Evolutionary conservation across 2,329 filamentous ascomycete genomes (phyloP), one percentile per base, ranked within the genome.

Genomic region (Penicillium vulpinum): DNA sequence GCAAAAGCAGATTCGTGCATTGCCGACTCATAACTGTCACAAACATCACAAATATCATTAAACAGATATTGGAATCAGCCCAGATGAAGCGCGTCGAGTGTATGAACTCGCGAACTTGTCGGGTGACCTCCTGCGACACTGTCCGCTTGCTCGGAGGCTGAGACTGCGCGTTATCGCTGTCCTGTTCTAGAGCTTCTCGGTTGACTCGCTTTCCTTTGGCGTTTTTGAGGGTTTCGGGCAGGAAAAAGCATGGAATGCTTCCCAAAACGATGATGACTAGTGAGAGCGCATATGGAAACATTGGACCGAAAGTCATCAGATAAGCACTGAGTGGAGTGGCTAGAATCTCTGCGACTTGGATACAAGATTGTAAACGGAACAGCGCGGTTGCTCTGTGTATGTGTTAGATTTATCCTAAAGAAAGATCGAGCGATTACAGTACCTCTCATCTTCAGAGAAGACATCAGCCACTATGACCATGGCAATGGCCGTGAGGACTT

Each of bases 391-490:
- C 62, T 45, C 66, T 70, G 33, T 5, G 18, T n/a, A 2, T 3
- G 8, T 29, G 45, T 65, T 22, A 61, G 57, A 28, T 7, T 35
- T 16, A 21, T 16, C 13, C 35, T 4, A 10, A 8, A 5, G n/a
- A 18, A 11, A 16, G 29, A n/a, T 21, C 5, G n/a, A 3, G 35
- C 2, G 16, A 54, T 40, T 6, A 15, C 39, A 28, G 38, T 60
- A 71, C 69, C 63, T 66, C 51, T 72, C 68, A 48, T 69, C 67
- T 36, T 68, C 67, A 1, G 64, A 62, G 51, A 67, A 68, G 10
- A 68, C 46, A 51, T 72, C 70, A 5, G 69, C 65, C 6, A 71
- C 55, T 52, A 71, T 63, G 2, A 66, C 61, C 36, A 67, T 44
- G 6, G 62, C 58, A 41, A 68, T 62, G 1, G 64, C 62, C 9